Percentiles rank a stretch among this genome's conserved stretches.
Evolutionary conservation across 768 basidiomycete genomes (phyloP).

Genomic region (Candolleomyces eurysporus): DNA sequence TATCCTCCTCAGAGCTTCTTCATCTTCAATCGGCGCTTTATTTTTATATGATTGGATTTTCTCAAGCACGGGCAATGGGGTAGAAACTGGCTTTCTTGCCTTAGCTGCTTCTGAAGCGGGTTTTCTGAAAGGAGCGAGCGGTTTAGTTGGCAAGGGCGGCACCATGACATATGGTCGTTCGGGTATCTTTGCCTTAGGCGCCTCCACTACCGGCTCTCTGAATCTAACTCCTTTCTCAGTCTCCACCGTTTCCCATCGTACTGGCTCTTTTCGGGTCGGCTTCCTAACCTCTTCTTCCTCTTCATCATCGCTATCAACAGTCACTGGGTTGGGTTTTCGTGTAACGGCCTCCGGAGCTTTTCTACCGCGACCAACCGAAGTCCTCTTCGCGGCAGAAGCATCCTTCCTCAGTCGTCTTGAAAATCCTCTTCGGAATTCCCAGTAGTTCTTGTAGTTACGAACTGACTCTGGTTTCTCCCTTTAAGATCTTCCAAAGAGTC

Average conservation of each 20-base stretch:
- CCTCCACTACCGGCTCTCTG: neutral
- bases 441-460: too few species aligned
- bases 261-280: neutral
- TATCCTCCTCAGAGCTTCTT: neutral
- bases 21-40: neutral
- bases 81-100: neutral
- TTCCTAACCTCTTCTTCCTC: neutral
- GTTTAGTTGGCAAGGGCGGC: neutral
- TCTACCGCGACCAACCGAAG: neutral
- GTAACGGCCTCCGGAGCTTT: neutral
- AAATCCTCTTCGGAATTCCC: neutral
- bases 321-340: neutral
- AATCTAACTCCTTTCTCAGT: neutral
- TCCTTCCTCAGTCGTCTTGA: conserved; percentile 5
- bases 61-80: neutral
- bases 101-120: neutral
- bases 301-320: neutral
- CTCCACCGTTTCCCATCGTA: neutral
- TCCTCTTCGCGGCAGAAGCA: neutral
- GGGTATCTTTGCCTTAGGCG: neutral
- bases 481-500: neutral
- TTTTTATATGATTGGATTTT: neutral
- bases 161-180: conserved; percentile 1
- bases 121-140: neutral
- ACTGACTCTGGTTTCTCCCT: neutral